Base-by-base conservation (phyloP, 2,329 filamentous ascomycete species). In the Spiromastix sp. region DNA sequence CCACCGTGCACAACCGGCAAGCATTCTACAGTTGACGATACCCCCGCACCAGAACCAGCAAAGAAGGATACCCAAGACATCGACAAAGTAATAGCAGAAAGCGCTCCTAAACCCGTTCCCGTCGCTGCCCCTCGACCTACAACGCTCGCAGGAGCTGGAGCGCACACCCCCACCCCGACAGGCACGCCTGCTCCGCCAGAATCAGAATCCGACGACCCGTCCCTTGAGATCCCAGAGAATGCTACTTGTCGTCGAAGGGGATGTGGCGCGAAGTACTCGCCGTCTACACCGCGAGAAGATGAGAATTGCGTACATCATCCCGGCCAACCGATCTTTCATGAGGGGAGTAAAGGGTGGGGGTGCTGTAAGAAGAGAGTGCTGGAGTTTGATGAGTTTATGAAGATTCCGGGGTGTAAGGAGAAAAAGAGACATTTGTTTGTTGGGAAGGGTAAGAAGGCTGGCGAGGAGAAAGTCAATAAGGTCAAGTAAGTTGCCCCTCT, bases 351-450 rank as follows among this genome's bases (percentile, higher is more conserved):
- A 67, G 91, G 91, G 1, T 98, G 91, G 71, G 86, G 79, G 40
- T 98, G 91, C 68, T 98, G 91, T 66, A 96, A 96, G 73, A 72
- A 85, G 50, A 74, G 86, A 24, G 91, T 98, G 39, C 66, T 98
- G 40, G 91, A 98, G 56, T 98, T 98, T 60, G 87, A 98, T 57
- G 81, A 96, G 60, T 98, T 98, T 63, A 79, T 98, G 79, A 91
- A 84, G 61, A 89, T 98, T 40, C 78, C 83, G 49, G 91, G 91
- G 1, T 98, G 91, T 64, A 78, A 77, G 57, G 86, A 81, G 28
- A 91, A 87, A 61, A 67, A 70, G 28, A 70, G 73, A 41, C 91
- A 98, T 66, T 61, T 94, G 46, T 98, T 95, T 52, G 71, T 96
- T 21, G 84, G 76, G 5, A 71, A 77, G 47, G 75, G 73, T 48